phyloP scores from a whole-genome alignment of 208 protist genomes.

The Porcisia hertigi region DNA sequence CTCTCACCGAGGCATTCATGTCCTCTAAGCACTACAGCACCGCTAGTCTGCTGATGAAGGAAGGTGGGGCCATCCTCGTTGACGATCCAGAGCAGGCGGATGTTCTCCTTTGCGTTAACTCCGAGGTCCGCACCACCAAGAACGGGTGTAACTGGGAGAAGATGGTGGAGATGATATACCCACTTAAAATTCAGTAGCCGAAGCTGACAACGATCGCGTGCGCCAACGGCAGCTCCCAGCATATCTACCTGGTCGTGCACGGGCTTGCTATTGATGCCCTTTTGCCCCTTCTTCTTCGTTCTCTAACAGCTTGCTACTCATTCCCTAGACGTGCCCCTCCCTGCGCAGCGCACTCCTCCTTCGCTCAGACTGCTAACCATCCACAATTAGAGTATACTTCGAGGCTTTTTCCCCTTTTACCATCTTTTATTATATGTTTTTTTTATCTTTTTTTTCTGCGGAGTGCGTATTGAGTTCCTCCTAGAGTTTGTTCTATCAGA shows the following conservation, averaged over 20 bases:
- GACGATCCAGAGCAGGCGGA: constrained; percentile 46
- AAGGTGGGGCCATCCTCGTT: constrained; percentile 73
- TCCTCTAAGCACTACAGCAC: constrained; percentile 73
- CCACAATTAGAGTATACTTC: background rate
- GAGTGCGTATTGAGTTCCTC: constrained; percentile 2
- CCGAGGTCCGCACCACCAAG: constrained; percentile 38
- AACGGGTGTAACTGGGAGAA: constrained; percentile 77
- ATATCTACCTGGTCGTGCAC: background rate
- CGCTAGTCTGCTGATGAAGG: constrained; percentile 58
- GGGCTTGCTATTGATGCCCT: background rate
- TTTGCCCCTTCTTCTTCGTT: background rate
- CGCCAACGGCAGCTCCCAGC: background rate
- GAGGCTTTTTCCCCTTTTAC: background rate
- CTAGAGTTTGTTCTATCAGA: constrained; percentile 6
- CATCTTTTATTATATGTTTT: background rate
- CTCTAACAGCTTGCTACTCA: background rate
- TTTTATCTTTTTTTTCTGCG: constrained; percentile 10
- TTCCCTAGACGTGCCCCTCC: background rate
- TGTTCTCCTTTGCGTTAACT: constrained; percentile 77
- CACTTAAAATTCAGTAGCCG: constrained; percentile 53
- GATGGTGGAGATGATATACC: constrained; percentile 84
- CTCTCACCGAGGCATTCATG: constrained; percentile 67
- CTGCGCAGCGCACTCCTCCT: background rate
- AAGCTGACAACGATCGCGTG: background rate
- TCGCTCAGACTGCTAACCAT: background rate